Evolutionary conservation across 768 basidiomycete species (phyloP), one percentile per base, ranked within the genome.

Genomic region (Mycena indigotica): DNA sequence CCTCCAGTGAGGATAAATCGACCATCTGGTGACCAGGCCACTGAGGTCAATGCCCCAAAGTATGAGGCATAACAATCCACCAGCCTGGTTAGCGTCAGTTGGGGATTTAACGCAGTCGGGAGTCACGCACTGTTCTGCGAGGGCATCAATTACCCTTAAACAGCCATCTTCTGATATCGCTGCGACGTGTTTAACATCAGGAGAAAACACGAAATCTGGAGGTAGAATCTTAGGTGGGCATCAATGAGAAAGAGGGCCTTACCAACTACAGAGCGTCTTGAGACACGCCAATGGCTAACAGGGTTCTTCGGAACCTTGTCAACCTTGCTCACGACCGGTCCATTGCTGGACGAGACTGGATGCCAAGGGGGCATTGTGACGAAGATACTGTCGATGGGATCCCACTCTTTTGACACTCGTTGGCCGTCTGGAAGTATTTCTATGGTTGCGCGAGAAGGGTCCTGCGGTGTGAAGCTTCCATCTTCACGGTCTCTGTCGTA

Each of bases 11-110:
- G 73, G 46, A 99, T 88, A 69, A 96, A 98, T 19, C 95, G 85
- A 13, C 93, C 92, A 69, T 98, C 95, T 0, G 95, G 95, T 2
- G 94, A 95, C 95, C 95, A 98, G 0, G 92, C 86, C 1, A 98
- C 87, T 62, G 89, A 92, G 3, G 88, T 95, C 30, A 99, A 69
- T 2, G 92, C 82, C 16, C 95, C 96, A 67, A 98, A 99, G 71
- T 99, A 99, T 3, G 94, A 93, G 1, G 92, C 87, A 67, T 92
- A 98, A 60, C 91, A 92, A 69, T 98, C 94, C 19, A 94, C 83
- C n/a, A 98, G 80, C 65, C 95, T 96, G 10, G 32, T 50, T 23
- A 41, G 41, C 39, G 55, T 17, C n/a, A 19, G 50, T 10, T 48
- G 48, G 29, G 8, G 21, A 28, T 52, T 28, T 40, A 57, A 17